Evolutionary conservation across 441 rosid genomes (phyloP).

Genomic region (Pelargonium australe): DNA sequence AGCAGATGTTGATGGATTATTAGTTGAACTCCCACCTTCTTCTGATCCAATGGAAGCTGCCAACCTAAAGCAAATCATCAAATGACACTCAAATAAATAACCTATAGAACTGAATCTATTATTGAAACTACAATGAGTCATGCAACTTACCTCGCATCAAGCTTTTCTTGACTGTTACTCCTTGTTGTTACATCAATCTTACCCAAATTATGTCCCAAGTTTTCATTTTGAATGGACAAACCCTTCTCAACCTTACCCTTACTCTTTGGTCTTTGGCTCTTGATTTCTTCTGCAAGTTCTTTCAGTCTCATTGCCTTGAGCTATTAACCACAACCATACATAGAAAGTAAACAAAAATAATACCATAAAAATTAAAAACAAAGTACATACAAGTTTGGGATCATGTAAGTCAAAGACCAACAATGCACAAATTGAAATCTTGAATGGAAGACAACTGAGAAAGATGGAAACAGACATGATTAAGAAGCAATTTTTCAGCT

Average conservation of each 20-base stretch:
- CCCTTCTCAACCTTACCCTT: conserved; percentile 45
- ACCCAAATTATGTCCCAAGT: conserved; percentile 21
- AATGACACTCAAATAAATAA: conserved; percentile 8
- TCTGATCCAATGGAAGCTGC: conserved; percentile 68
- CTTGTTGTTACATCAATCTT: conserved; percentile 20
- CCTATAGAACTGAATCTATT: conserved; percentile 13
- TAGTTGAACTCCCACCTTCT: conserved; percentile 38
- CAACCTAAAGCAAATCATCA: conserved; percentile 41
- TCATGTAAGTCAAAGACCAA: not conserved
- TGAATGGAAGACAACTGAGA: not conserved
- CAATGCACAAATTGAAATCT: not conserved
- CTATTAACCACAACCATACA: conserved; percentile 30
- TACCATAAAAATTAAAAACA: not conserved
- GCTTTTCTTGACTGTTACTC: conserved; percentile 39
- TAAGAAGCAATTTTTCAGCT: conserved; percentile 88
- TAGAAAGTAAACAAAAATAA: conserved; percentile 1
- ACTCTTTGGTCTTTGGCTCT: conserved; percentile 42
- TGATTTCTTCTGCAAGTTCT: conserved; percentile 68
- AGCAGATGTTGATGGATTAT: conserved; percentile 42
- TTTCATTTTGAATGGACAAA: conserved; percentile 28
- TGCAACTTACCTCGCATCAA: conserved; percentile 60
- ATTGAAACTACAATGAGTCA: conserved; percentile 15
- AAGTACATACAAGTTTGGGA: not conserved
- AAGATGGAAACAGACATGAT: conserved; percentile 43
- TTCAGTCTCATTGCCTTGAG: conserved; percentile 70